phyloP scores from a whole-genome alignment of 1,139 yeast genomes.

The Hansenula sp. region DNA sequence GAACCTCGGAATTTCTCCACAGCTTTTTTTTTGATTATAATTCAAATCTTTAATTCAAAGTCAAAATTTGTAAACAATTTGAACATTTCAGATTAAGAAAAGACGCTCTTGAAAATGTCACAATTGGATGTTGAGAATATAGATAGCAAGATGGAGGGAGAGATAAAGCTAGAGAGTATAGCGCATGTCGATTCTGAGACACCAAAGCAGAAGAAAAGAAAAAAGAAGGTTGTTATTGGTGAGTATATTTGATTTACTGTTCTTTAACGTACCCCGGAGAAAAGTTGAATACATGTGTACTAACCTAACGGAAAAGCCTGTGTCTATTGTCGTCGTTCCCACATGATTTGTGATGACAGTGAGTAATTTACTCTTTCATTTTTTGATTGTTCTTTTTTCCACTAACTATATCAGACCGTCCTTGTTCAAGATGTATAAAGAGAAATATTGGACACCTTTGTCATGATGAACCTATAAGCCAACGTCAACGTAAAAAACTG shows the following conservation, averaged over 20 bases:
- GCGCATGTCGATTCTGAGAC: background rate
- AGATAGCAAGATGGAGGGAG: background rate
- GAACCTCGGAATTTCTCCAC: background rate
- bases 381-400: too few species aligned
- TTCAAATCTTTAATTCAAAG: background rate
- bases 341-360: slow-evolving; percentile 83
- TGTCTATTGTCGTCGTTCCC: slow-evolving; percentile 88
- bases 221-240: slow-evolving; percentile 39
- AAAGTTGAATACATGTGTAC: background rate
- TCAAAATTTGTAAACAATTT: background rate
- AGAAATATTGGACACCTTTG: slow-evolving; percentile 89
- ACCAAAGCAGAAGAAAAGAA: slow-evolving; percentile 24
- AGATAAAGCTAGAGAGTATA: background rate
- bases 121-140: slow-evolving; percentile 4
- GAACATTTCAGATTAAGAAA: too few species aligned
- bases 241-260: slow-evolving; percentile 32
- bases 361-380: background rate
- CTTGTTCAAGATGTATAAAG: slow-evolving; percentile 84
- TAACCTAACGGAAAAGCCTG: slow-evolving; percentile 52
- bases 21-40: background rate
- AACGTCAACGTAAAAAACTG: slow-evolving; percentile 17
- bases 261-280: background rate
- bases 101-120: background rate
- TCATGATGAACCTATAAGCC: slow-evolving; percentile 54
- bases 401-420: slow-evolving; percentile 41